These are phyloP conservation scores for Lactifluus hygrophoroides DNA, from an alignment of 768 basidiomycete genomes.

Conservation along the genomic window DNA sequence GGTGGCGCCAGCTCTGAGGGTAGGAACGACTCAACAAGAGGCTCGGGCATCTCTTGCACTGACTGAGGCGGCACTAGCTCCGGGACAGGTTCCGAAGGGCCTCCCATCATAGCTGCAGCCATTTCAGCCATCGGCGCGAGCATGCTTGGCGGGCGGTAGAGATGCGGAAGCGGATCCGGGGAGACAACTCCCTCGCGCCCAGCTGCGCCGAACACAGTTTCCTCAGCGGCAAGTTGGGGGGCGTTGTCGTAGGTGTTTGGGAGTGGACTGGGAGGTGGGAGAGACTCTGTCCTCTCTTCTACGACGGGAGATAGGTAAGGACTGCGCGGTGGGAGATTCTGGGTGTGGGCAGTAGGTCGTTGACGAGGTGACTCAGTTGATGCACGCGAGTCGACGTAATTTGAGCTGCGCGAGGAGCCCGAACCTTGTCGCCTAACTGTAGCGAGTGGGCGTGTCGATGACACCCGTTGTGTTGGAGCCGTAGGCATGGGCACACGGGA, in stretches of 20 bases:
- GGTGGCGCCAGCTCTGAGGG: neutral
- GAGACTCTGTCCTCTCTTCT: conserved; percentile 8
- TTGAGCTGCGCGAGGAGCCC: conserved; percentile 16
- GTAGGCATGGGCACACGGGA: neutral
- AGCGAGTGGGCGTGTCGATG: conserved; percentile 2
- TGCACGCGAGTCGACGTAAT: conserved; percentile 15
- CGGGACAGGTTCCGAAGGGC: neutral
- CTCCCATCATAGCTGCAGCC: conserved; percentile 11
- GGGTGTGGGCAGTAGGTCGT: neutral
- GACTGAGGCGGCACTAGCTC: neutral
- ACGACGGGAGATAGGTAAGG: conserved; percentile 18
- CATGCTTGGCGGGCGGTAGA: conserved; percentile 31
- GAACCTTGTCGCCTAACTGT: conserved; percentile 10
- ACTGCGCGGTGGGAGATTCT: neutral
- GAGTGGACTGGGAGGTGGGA: neutral
- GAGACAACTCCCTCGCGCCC: conserved; percentile 28
- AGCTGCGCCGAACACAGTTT: neutral
- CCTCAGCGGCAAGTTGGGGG: conserved; percentile 25
- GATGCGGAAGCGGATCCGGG: conserved; percentile 39
- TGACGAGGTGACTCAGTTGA: conserved; percentile 14
- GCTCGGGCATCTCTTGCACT: neutral
- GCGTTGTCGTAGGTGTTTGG: conserved; percentile 16
- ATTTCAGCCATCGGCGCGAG: conserved; percentile 21
- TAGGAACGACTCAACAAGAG: neutral
- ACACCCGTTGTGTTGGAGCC: neutral